Evolutionary conservation across 306 rosid genomes (phyloP), one percentile per base, ranked within the genome.

Genomic region (Lathyrus tuberosus): DNA sequence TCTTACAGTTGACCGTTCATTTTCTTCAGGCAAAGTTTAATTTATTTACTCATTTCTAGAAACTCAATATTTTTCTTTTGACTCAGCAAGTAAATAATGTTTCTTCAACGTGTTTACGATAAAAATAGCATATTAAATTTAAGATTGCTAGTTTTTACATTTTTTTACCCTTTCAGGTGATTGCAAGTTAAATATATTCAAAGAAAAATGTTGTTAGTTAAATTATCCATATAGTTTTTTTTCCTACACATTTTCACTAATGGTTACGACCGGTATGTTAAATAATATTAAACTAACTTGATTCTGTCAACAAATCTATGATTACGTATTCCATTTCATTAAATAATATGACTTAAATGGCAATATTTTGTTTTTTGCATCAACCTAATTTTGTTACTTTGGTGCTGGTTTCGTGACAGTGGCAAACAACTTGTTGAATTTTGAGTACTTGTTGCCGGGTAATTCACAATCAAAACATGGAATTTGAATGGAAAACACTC

Each of bases 251-350:
- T 30, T 30, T 30, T 30, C 33, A 30, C 33, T 30, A 28, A 56
- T 65, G 33, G 40, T 69, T 52, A 53, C 40, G 18, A 24, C 15
- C 15, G 47, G 38, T 12, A 37, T 47, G 54, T 46, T 53, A 30
- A 3, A 47, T 20, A 41, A 26, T 1, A 15, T 69, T 60, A 60
- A 69, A 20, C 6, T 31, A 35, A 63, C 44, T 42, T 6, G 40
- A 43, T 62, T 51, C 26, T 26, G 28, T 48, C 64, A 60, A 37
- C 57, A 1, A 61, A 28, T 30, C 30, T 47, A 12, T 33, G 61
- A 43, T 56, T 65, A 46, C 56, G 28, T 46, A 46, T 78, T 65
- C 22, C 13, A 75, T 67, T 17, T 51, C 48, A 76, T 26, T 37
- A 76, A 26, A 49, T 12, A 57, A 20, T 67, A 30, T 58, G 13